phyloP scores from a whole-genome alignment of 2,329 filamentous ascomycete genomes.

The Alternaria burnsii region DNA sequence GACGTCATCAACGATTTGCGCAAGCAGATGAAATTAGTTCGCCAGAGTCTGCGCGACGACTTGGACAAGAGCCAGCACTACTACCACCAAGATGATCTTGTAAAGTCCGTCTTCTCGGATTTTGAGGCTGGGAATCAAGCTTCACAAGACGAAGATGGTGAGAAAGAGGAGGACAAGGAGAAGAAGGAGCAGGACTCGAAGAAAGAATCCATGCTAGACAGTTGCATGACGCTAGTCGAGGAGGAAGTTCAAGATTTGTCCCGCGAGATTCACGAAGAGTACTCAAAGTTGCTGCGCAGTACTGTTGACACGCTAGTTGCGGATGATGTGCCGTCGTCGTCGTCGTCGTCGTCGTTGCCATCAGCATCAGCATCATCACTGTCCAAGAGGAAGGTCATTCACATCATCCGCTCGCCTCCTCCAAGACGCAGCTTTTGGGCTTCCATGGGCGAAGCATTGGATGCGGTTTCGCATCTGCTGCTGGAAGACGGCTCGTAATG shows the following conservation, averaged over 20 bases:
- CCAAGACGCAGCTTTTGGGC: constrained; percentile 30
- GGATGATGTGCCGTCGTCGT: background rate
- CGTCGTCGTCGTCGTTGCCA: no score
- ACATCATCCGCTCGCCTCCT: constrained; percentile 25
- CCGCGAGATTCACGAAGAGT: constrained; percentile 7
- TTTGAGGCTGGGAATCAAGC: background rate
- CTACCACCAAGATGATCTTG: background rate
- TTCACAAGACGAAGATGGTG: background rate
- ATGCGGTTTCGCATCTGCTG: constrained; percentile 25
- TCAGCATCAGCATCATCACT: background rate
- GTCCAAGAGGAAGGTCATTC: constrained; percentile 11
- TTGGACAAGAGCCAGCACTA: background rate
- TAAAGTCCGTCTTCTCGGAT: background rate
- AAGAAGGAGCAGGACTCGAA: background rate
- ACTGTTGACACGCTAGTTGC: constrained; percentile 17
- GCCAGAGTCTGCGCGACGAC: constrained; percentile 23
- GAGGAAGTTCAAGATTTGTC: background rate
- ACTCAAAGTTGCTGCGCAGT: constrained; percentile 7
- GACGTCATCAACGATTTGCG: constrained; percentile 45
- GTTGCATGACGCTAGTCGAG: constrained; percentile 20
- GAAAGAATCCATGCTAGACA: constrained; percentile 19
- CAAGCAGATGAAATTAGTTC: constrained; percentile 28
- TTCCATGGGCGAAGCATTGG: constrained; percentile 31
- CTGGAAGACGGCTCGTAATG: constrained; percentile 12
- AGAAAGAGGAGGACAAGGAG: background rate